Evolutionary conservation across 345 rosid species (phyloP), one percentile per base, ranked within the genome.

Genomic region (Cardiospermum halicacabum): DNA sequence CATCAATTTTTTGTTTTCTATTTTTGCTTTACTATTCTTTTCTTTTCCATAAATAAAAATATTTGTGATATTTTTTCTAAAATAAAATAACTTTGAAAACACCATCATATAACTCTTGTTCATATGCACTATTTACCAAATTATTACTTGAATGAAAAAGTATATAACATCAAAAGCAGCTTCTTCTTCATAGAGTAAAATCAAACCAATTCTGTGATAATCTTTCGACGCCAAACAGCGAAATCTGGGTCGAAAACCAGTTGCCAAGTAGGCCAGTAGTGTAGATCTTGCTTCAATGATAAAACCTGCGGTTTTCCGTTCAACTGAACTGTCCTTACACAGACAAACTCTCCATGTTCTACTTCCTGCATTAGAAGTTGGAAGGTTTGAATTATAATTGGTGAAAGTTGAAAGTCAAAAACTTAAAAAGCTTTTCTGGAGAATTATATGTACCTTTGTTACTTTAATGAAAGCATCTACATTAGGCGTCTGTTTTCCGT

Each of bases 241-340:
- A 78, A 74, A 56, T 74, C 81, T 8, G 97, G 91, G 58, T 94
- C 89, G 60, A 91, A 94, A 64, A 85, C 82, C 71, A 88, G 74
- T 75, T 86, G 91, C 97, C 97, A 91, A 10, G 95, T 87, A 21
- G 96, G 95, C 99, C 96, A 93, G 64, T 94, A 91, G 72, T 91
- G 97, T 53, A 94, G 78, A 81, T 91, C 99, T 68, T 94, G 96
- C 82, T 94, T 94, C 68, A 94, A 67, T 9, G 97, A 85, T 56
- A 89, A 58, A 21, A 94, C 96, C 58, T 91, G 81, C 42, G 99
- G 99, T 82, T 88, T 88, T 65, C 96, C 97, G 62, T 87, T 84
- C 27, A 94, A 82, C 80, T 86, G 94, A 50, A 94, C 79, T 0
- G 92, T 94, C 77, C 75, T 81, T 11, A 91, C 82, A 7, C 99